Percentiles rank a stretch among this genome's conserved stretches.
Evolutionary conservation across 768 basidiomycete genomes (phyloP).

Genomic region (Collybia mongolica): DNA sequence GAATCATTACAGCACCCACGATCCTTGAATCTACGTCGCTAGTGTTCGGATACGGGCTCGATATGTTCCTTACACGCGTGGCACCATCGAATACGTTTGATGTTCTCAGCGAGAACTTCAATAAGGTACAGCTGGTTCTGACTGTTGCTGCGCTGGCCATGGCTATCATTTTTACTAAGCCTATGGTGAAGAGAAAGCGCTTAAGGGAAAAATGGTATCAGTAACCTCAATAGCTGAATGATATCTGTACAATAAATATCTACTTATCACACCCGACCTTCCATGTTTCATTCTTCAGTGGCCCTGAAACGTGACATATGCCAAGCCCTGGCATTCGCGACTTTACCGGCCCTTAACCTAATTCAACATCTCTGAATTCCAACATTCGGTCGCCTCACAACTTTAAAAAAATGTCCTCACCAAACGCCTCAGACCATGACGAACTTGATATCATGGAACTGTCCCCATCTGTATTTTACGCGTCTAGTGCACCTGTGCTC

Average conservation of each 20-base stretch:
- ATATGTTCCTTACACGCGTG: slow-evolving; percentile 84
- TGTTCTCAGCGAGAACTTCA: slow-evolving; percentile 87
- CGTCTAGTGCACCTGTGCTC: slow-evolving; percentile 2
- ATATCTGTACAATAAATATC: background rate
- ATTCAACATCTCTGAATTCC: too few relatives aligned
- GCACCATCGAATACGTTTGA: slow-evolving; percentile 92
- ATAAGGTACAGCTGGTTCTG: slow-evolving; percentile 86
- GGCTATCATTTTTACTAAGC: slow-evolving; percentile 80
- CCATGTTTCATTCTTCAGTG: too few relatives aligned
- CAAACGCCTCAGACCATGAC: slow-evolving; percentile 4
- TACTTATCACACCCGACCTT: background rate
- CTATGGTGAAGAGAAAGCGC: slow-evolving; percentile 72
- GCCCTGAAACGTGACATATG: too few relatives aligned
- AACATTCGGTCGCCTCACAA: background rate
- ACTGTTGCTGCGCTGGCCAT: slow-evolving; percentile 70
- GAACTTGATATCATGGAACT: slow-evolving; percentile 8
- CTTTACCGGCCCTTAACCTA: slow-evolving; percentile 2
- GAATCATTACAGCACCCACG: slow-evolving; percentile 77
- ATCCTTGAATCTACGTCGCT: slow-evolving; percentile 91
- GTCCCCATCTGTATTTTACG: slow-evolving; percentile 2
- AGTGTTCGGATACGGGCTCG: slow-evolving; percentile 83
- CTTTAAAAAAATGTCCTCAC: background rate
- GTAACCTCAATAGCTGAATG: slow-evolving; percentile 16
- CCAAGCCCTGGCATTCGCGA: background rate
- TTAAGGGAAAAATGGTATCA: slow-evolving; percentile 75